Base-by-base conservation (phyloP, 2,329 filamentous ascomycete genomes). In the Pseudogymnoascus destructans region DNA sequence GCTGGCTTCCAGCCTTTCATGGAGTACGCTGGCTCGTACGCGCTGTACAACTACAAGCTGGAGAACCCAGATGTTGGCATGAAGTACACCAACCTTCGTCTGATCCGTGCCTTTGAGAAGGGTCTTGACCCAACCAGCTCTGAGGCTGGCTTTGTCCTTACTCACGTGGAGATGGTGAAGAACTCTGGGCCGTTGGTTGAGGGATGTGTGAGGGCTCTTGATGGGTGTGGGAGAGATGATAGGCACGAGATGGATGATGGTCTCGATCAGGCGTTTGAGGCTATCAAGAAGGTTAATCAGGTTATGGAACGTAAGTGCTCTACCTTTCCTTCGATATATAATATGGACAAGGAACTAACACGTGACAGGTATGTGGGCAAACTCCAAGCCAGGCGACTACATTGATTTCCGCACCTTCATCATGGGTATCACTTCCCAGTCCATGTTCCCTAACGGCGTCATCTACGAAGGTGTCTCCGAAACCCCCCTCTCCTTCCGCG, bases 401-500 rank as follows among this genome's bases (percentile, higher is more conserved):
- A 89, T 87, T 60, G 86, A 81, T 64, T 96, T 95, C 80, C 86
- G 91, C 38, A 95, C 92, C 9, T 96, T 96, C 76, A 96, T 96
- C 74, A 95, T 95, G 68, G 92, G 92, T 65, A 95, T 96, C 72
- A 95, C 89, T 1, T 86, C 82, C 54, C 91, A 96, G 73, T 85
- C 83, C 66, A 95, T 96, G 90, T 96, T 96, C 72, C 91, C 91
- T 7, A 77, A 91, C 62, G 92, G 92, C 7, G 92, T 96, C 6
- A 73, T 95, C 52, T 96, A 96, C 70, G 86, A 95, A 70, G 90
- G 89, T 7, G 80, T 92, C 61, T 85, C 85, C 63, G 82, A 86
- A 60, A 76, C 87, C 68, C 86, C 87, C 3, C 74, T 89, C 70
- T 85, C 80, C 59, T 96, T 96, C 79, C 85, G 92, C 30, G 92